phyloP scores from a whole-genome alignment of 345 rosid species.

The Hypericum perforatum region DNA sequence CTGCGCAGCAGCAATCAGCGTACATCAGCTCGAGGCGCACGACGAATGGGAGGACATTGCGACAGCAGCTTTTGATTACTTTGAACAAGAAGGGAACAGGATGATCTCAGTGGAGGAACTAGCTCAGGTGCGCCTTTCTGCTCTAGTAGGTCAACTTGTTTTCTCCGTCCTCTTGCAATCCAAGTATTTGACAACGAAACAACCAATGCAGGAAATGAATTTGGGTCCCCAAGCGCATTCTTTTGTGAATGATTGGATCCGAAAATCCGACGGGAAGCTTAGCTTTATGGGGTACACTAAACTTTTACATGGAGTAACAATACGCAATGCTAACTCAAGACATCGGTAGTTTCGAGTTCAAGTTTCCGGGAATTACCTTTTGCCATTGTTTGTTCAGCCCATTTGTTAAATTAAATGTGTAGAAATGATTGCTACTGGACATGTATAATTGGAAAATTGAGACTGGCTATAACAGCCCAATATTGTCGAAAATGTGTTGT shows the following conservation, averaged over 20 bases:
- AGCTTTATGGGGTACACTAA: slow-evolving; percentile 42
- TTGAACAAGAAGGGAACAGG: slow-evolving; percentile 24
- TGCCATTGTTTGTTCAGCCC: too few species aligned
- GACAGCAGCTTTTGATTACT: slow-evolving; percentile 13
- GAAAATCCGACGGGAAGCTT: slow-evolving; percentile 53
- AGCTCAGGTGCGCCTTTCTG: slow-evolving; percentile 11
- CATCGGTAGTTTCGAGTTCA: neutral
- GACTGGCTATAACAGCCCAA: too few species aligned
- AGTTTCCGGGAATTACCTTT: neutral
- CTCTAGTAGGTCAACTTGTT: neutral
- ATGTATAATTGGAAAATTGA: too few species aligned
- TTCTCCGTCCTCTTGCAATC: too few species aligned
- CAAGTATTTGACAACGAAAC: neutral
- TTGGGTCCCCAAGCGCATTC: slow-evolving; percentile 44
- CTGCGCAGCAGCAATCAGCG: slow-evolving; percentile 26
- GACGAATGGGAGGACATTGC: slow-evolving; percentile 22
- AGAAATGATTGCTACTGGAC: too few species aligned
- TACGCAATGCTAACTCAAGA: slow-evolving; percentile 1
- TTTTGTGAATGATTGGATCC: slow-evolving; percentile 43
- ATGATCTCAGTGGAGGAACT: slow-evolving; percentile 21
- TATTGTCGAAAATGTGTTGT: too few species aligned
- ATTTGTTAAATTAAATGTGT: too few species aligned
- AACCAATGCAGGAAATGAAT: slow-evolving; percentile 19
- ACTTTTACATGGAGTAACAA: neutral
- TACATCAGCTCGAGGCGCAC: slow-evolving; percentile 16